Conservation (phyloP, 1,284 basidiomycete species). For the Mycosarcoma maydis region DNA sequence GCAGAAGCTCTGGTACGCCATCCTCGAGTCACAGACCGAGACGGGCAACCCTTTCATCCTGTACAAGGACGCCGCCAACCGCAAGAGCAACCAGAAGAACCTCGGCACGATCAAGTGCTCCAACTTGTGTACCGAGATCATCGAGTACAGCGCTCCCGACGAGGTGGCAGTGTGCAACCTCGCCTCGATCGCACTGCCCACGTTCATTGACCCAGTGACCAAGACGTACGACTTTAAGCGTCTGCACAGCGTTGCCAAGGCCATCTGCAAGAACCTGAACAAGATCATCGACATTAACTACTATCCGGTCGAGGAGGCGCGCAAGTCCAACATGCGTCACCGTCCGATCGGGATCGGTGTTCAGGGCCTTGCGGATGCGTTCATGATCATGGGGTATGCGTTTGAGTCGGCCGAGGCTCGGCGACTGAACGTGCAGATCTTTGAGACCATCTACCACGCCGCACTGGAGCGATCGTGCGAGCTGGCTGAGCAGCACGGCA, state of each 20-base stretch:
- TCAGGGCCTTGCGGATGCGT: constrained; percentile 96
- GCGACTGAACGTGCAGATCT: constrained; percentile 92
- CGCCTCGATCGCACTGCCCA: constrained; percentile 92
- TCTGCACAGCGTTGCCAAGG: constrained; percentile 90
- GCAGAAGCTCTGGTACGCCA: constrained; percentile 98
- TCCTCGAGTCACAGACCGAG: constrained; percentile 96
- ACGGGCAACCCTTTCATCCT: constrained; percentile 98
- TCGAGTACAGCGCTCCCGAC: constrained; percentile 97
- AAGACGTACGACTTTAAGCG: constrained; percentile 84
- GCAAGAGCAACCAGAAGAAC: constrained; percentile 87
- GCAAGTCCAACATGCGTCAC: constrained; percentile 94
- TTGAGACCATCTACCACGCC: constrained; percentile 98
- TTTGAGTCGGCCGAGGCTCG: constrained; percentile 91
- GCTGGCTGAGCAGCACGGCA: constrained; percentile 81
- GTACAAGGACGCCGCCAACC: constrained; percentile 78
- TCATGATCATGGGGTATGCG: constrained; percentile 95
- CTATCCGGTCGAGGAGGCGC: constrained; percentile 91
- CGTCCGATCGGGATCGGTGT: constrained; percentile 98
- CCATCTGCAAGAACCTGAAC: constrained; percentile 79
- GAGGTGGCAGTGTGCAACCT: constrained; percentile 99
- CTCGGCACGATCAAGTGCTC: constrained; percentile 99
- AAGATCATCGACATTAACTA: constrained; percentile 90
- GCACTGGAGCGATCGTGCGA: constrained; percentile 92
- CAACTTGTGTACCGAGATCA: constrained; percentile 98
- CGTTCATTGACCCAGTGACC: constrained; percentile 66